Evolutionary conservation across 495 filamentous ascomycete species (phyloP).

Genomic region (Neurospora sp.): DNA sequence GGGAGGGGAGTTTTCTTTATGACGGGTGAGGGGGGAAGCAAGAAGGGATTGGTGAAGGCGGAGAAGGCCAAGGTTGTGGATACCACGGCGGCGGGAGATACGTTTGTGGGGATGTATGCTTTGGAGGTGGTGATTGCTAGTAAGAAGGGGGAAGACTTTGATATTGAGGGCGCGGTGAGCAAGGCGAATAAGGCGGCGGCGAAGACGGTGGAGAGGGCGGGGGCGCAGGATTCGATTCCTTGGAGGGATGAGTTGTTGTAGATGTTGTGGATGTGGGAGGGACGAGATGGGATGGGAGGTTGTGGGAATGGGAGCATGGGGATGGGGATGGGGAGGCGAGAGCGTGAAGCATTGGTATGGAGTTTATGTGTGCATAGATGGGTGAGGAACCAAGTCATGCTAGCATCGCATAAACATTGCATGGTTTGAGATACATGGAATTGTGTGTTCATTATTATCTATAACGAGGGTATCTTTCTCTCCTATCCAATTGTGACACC

Average conservation of each 20-base stretch:
- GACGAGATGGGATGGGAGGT: background rate
- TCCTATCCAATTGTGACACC: background rate
- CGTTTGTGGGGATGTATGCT: constrained; percentile 85
- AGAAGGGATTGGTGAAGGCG: constrained; percentile 39
- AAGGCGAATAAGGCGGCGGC: constrained; percentile 67
- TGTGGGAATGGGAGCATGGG: background rate
- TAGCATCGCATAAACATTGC: background rate
- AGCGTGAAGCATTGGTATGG: background rate
- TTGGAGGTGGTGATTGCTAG: constrained; percentile 48
- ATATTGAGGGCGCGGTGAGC: constrained; percentile 51
- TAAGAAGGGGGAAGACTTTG: constrained; percentile 22
- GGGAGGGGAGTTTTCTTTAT: constrained; percentile 60
- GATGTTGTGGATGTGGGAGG: background rate
- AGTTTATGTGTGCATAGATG: background rate
- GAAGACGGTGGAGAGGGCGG: constrained; percentile 62
- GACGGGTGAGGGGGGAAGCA: constrained; percentile 5
- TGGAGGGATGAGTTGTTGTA: constrained; percentile 64
- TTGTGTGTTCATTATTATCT: background rate
- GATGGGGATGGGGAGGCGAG: background rate
- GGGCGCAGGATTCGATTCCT: constrained; percentile 84
- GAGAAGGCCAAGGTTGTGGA: constrained; percentile 68
- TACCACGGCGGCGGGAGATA: constrained; percentile 91
- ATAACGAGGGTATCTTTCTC: background rate
- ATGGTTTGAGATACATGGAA: background rate
- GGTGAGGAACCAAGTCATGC: background rate